Conservation (phyloP, 2,329 filamentous ascomycete species). For the Stagonosporopsis chrysanthemi region DNA sequence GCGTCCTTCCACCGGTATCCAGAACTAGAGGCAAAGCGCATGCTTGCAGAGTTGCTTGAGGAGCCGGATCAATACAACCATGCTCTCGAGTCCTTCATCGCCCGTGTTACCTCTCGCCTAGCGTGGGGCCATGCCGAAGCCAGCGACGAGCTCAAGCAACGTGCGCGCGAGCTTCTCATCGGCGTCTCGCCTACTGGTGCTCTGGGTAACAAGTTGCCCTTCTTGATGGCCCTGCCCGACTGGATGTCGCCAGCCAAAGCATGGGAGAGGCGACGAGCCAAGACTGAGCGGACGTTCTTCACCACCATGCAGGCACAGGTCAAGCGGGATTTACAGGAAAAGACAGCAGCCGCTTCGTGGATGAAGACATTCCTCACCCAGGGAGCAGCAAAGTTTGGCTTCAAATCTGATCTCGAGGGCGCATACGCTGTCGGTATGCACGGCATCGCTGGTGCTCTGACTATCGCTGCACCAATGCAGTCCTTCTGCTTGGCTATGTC, state of each 20-base stretch:
- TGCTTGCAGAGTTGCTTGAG: slow-evolving; percentile 55
- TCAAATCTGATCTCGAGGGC: slow-evolving; percentile 54
- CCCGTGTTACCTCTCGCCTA: slow-evolving; percentile 56
- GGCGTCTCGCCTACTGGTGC: slow-evolving; percentile 57
- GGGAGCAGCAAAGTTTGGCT: slow-evolving; percentile 50
- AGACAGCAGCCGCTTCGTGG: slow-evolving; percentile 51
- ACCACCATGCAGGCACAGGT: slow-evolving; percentile 55
- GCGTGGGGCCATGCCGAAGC: slow-evolving; percentile 56
- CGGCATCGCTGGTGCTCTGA: slow-evolving; percentile 56
- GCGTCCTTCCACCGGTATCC: slow-evolving; percentile 54
- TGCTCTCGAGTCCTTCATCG: slow-evolving; percentile 55
- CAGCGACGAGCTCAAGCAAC: slow-evolving; percentile 57
- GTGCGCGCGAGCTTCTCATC: slow-evolving; percentile 56
- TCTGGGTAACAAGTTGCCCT: slow-evolving; percentile 55
- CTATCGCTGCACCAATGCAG: slow-evolving; percentile 57
- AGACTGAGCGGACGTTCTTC: slow-evolving; percentile 55
- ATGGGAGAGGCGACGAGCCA: slow-evolving; percentile 54
- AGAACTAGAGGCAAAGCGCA: slow-evolving; percentile 55
- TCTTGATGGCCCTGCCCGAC: slow-evolving; percentile 55
- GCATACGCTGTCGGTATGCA: slow-evolving; percentile 58
- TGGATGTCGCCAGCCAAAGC: slow-evolving; percentile 53
- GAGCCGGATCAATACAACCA: slow-evolving; percentile 55
- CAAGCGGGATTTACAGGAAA: slow-evolving; percentile 42
- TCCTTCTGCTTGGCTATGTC: slow-evolving; percentile 57
- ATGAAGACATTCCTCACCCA: slow-evolving; percentile 53